These are phyloP conservation scores for Fusarium oxysporum DNA, from an alignment of 2,329 filamentous ascomycete species.

Conservation along the genomic window DNA sequence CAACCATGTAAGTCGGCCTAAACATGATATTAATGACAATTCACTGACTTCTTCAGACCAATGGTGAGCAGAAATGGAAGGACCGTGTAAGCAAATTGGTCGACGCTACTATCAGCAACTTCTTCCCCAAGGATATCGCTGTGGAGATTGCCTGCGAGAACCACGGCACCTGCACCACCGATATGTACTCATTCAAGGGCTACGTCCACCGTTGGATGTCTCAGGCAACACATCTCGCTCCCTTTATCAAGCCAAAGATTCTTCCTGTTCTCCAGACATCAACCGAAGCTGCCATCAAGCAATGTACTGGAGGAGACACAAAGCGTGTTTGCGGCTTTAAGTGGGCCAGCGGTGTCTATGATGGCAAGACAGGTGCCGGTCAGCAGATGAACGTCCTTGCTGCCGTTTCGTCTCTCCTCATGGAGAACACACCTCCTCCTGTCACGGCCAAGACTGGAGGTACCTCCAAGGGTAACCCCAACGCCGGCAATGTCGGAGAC, in stretches of 20 bases:
- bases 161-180: constrained; percentile 67
- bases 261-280: constrained; percentile 64
- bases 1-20: constrained; percentile 59
- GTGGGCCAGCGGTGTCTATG: constrained; percentile 64
- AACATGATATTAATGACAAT: background rate
- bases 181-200: constrained; percentile 74
- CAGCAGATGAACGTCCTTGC: constrained; percentile 70
- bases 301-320: constrained; percentile 63
- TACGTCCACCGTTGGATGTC: constrained; percentile 69
- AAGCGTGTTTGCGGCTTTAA: constrained; percentile 65
- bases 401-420: constrained; percentile 65
- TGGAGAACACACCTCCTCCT: constrained; percentile 55
- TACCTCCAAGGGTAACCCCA: constrained; percentile 59
- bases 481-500: constrained; percentile 55
- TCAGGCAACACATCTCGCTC: constrained; percentile 64
- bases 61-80: constrained; percentile 64
- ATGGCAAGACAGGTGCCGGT: constrained; percentile 67
- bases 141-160: constrained; percentile 71
- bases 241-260: constrained; percentile 63
- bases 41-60: constrained; percentile 52
- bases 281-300: constrained; percentile 64
- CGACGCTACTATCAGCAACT: constrained; percentile 54
- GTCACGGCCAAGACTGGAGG: constrained; percentile 63
- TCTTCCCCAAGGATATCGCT: constrained; percentile 68
- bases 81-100: constrained; percentile 57